Base-by-base conservation (phyloP, 305 asterid genomes). In the Fraxinus floribunda region DNA sequence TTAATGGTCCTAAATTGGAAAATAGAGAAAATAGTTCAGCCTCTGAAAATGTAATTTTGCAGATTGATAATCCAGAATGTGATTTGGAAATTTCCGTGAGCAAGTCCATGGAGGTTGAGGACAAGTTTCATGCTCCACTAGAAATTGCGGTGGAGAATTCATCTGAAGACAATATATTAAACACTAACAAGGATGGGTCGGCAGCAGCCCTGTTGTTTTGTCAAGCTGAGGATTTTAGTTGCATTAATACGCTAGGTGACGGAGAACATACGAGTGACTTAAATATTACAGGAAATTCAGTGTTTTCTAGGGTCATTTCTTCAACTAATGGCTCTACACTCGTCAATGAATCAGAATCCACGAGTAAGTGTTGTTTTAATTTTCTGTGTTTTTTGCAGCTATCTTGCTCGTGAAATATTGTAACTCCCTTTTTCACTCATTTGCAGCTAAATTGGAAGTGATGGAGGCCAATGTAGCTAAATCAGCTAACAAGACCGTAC, bases 381-480 rank as follows among this genome's bases (percentile, higher is more conserved):
- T 38, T 75, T 30, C 36, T 83, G 26, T 71, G 77, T 35, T 20
- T 82, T 39, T 55, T 68, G 52, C 13, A 34, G 34, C 64, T 57
- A 38, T 22, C 30, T 16, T 16, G 24, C 60, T 29, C 18, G 55
- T 41, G 76, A 34, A 74, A 60, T 78, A 57, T 16, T 78, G 2
- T 36, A 26, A n/a, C 64, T 60, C 0, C 13, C 46, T 38, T 80
- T 22, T 66, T n/a, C 41, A 60, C 76, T 78, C 6, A 60, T 82
- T 81, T 80, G 73, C 87, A 85, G 90, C 80, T 80, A 82, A 76
- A 71, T 79, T 78, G 55, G 79, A 84, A 82, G 86, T n/a, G 80
- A 71, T 79, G 2, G 83, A 82, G 74, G 80, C 74, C 32, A 82
- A 86, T 84, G 84, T 22, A 38, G 81, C n/a, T 70, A 70, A 70